Percentiles rank a stretch among this genome's conserved stretches.
Conservation (phyloP, 805 yeast genomes). For the Scheffersomyces stipitis region DNA sequence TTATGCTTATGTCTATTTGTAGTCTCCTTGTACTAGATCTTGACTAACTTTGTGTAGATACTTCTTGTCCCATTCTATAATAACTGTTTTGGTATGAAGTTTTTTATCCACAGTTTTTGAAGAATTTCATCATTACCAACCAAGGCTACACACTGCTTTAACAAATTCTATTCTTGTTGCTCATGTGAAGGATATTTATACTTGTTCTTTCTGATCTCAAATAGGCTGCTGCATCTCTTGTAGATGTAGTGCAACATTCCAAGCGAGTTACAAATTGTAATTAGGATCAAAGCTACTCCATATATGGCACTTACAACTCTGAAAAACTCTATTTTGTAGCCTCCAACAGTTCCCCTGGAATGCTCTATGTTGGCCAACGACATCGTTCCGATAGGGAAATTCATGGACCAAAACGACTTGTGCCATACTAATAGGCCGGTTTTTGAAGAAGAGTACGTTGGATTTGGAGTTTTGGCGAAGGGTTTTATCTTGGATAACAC, state of each 20-base stretch:
- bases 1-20: too few relatives aligned
- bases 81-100: too few relatives aligned
- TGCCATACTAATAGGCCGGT: conserved; percentile 20
- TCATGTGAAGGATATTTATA: too few relatives aligned
- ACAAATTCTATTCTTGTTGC: too few relatives aligned
- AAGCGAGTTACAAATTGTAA: conserved; percentile 34
- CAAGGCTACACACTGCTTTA: too few relatives aligned
- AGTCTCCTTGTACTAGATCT: too few relatives aligned
- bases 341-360: conserved; percentile 18
- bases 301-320: conserved; percentile 63
- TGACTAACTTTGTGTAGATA: too few relatives aligned
- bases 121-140: too few relatives aligned
- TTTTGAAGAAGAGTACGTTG: conserved; percentile 14
- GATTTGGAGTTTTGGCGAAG: conserved; percentile 30
- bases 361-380: conserved; percentile 57
- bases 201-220: too few relatives aligned
- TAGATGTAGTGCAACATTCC: conserved; percentile 23
- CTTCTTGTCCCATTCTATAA: too few relatives aligned
- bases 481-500: conserved; percentile 44
- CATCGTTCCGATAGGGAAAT: conserved; percentile 85
- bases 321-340: conserved; percentile 51
- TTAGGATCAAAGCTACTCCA: conserved; percentile 49
- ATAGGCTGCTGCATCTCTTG: too few relatives aligned
- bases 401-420: conserved; percentile 68
- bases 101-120: too few relatives aligned